Evolutionary conservation across 306 rosid species (phyloP), one percentile per base, ranked within the genome.

Genomic region (Purshia tridentata): DNA sequence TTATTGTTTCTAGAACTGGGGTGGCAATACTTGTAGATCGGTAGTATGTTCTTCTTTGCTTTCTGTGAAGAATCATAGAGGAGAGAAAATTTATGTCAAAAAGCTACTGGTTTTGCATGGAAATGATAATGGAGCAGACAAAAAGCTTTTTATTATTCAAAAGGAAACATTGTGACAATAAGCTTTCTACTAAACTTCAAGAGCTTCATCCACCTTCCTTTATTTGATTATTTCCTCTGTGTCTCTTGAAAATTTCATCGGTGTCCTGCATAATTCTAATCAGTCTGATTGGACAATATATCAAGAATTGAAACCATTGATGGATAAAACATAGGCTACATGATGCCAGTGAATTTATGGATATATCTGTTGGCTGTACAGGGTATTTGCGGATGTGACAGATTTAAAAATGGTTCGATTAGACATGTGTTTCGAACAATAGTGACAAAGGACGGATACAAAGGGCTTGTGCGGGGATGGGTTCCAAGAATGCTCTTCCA

Each of bases 321-420:
- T 8, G 47, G 9, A 40, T 41, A 39, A 37, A 19, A 10, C 62
- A 11, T 40, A 10, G 48, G 22, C 9, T 2, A 13, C 4, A 22
- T 46, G 39, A 42, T 42, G 39, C 72, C 49, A 0, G 19, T 70
- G 9, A 57, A 9, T 57, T 23, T 67, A 4, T 47, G 45, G 72
- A 49, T 7, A 37, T n/a, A 41, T 42, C 22, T 37, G 46, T 41
- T 18, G 49, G 16, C 62, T 73, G 37, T 81, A 61, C 92, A 95
- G 99, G 99, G 99, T 29, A 81, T 95, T 8, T 95, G 99, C 20
- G 99, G 98, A 44, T 91, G 99, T 46, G 98, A 95, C 77, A 88
- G 99, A 81, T 95, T 88, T 83, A 80, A 84, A 83, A 95, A 79
- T 20, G 88, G 93, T 57, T 95, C 99, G 8, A 95, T 92, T 45